Conservation (phyloP, 1,284 basidiomycete genomes). For the Ganoderma boninense region DNA sequence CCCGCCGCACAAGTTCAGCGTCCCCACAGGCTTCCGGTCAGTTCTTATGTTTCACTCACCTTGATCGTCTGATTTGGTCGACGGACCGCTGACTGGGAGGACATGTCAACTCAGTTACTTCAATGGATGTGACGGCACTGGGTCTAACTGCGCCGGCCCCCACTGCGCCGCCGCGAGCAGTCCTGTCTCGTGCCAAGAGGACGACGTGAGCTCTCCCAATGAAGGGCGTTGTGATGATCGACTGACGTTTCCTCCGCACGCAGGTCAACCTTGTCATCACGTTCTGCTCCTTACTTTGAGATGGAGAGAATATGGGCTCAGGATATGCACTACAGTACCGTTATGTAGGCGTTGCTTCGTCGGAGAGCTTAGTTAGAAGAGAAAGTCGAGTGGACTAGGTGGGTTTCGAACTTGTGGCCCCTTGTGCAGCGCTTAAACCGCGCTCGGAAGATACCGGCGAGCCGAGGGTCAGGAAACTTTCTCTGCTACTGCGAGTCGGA, state of each 20-base stretch:
- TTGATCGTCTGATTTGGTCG: too few species aligned
- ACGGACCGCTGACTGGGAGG: background rate
- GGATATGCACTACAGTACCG: background rate
- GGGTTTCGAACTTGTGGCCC: too few species aligned
- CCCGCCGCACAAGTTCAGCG: conserved; percentile 45
- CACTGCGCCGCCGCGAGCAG: conserved; percentile 45
- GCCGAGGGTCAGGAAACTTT: too few species aligned
- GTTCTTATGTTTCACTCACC: too few species aligned
- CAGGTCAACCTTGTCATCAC: background rate
- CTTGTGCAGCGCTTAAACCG: too few species aligned
- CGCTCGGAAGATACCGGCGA: too few species aligned
- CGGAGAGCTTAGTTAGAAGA: too few species aligned
- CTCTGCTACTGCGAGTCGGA: too few species aligned
- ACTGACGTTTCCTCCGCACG: too few species aligned
- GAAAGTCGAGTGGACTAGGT: too few species aligned
- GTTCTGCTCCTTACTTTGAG: background rate
- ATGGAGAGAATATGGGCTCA: too few species aligned
- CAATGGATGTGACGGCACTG: conserved; percentile 43
- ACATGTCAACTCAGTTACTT: conserved; percentile 29
- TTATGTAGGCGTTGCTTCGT: background rate
- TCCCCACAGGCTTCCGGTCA: conserved; percentile 15
- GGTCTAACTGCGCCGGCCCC: conserved; percentile 31
- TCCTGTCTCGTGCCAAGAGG: conserved; percentile 46
- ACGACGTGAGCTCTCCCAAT: conserved; percentile 33
- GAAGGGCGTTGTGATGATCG: background rate